phyloP scores from a whole-genome alignment of 306 rosid species.

The Inga oerstediana region DNA sequence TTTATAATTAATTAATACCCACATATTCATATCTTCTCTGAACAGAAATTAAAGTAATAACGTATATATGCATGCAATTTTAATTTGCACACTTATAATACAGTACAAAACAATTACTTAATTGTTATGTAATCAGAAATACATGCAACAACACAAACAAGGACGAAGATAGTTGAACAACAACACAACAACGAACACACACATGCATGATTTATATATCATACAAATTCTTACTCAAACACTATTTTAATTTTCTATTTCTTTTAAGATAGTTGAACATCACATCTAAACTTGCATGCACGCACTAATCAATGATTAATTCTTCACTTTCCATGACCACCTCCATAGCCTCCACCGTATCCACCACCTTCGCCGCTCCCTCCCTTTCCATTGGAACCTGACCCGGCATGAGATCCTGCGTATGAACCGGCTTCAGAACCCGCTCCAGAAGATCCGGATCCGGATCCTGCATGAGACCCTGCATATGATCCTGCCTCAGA shows the following conservation, averaged over 20 bases:
- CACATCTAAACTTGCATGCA: background rate
- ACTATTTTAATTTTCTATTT: too few relatives aligned
- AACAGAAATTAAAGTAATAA: background rate
- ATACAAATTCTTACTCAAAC: background rate
- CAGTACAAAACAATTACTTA: background rate
- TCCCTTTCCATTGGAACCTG: constrained; percentile 13
- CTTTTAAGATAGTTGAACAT: too few relatives aligned
- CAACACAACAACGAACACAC: background rate
- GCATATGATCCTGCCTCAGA: constrained; percentile 45
- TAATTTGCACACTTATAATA: too few relatives aligned
- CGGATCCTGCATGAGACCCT: constrained; percentile 37
- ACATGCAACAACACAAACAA: background rate
- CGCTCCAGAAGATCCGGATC: constrained; percentile 37
- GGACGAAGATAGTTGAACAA: background rate
- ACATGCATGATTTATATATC: too few relatives aligned
- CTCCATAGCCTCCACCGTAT: constrained; percentile 9
- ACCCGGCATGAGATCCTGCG: constrained; percentile 45
- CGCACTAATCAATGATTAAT: background rate
- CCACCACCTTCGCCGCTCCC: constrained; percentile 10
- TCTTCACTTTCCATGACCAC: background rate
- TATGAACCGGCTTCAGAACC: constrained; percentile 49
- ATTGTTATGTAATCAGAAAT: background rate
- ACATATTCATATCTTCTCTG: too few relatives aligned
- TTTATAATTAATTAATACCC: too few relatives aligned
- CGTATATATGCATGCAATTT: too few relatives aligned